Base-by-base conservation (phyloP, 2,329 filamentous ascomycete genomes). In the Penicillium psychrosexuale region DNA sequence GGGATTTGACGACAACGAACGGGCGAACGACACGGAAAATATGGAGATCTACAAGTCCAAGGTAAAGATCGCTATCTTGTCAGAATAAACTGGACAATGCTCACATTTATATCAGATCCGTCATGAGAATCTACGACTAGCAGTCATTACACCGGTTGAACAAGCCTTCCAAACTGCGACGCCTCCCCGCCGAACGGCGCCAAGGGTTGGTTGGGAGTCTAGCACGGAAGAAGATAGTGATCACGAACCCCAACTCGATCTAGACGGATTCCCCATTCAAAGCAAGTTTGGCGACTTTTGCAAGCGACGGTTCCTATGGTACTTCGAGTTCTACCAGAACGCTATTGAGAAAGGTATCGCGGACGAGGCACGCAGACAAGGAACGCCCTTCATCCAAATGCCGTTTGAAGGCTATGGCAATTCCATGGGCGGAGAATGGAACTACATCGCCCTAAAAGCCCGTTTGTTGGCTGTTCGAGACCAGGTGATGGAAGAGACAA, bases 301-400 rank as follows among this genome's bases (percentile, higher is more conserved):
- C 80, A 97, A 97, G 74, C 86, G 89, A 36, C 85, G 92, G 1
- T 97, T 97, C 69, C 78, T 97, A 13, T 97, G 94, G 94, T 97
- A 97, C 75, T 96, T 90, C 71, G 89, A 95, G 62, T 89, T 89
- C 3, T 97, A 97, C 68, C 77, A 94, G 22, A 77, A 82, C 3
- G 82, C 87, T 1, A 86, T 96, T 48, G 80, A 85, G 36, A 81
- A 85, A 56, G 88, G 86, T 28, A 48, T 59, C 11, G 52, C 58
- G 15, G 72, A 76, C 30, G 72, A 77, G 27, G 84, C 89, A 62
- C 83, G 87, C 52, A 81, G 82, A 57, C 84, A 87, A 56, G 82
- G 84, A 3, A 76, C 84, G 36, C 58, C 70, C 0, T 97, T 99
- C 66, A 73, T 77, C n/a, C 82, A 82, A 47, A 96, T 96, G 90